phyloP scores from a whole-genome alignment of 2,329 filamentous ascomycete species.

The Rhynchosporium secalis region DNA sequence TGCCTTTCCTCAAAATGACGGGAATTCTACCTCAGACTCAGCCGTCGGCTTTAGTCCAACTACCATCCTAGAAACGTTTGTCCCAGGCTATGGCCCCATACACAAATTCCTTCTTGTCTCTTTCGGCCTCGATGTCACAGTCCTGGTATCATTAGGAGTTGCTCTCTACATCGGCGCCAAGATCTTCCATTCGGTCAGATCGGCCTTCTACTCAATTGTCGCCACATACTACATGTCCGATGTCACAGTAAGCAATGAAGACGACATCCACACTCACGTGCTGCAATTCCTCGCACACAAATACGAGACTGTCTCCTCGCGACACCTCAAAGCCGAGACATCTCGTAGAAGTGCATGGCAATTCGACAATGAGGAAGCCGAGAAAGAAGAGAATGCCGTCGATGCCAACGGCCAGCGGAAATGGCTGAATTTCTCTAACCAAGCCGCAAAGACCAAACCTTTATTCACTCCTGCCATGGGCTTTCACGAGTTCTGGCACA shows the following conservation, averaged over 20 bases:
- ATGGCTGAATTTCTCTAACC: conserved; percentile 61
- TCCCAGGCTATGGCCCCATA: conserved; percentile 39
- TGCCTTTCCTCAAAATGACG: conserved; percentile 23
- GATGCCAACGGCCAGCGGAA: conserved; percentile 42
- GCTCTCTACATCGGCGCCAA: conserved; percentile 46
- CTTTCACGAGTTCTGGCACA: conserved; percentile 55
- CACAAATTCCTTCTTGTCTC: conserved; percentile 36
- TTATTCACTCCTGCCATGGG: conserved; percentile 57
- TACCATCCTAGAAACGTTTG: conserved; percentile 37
- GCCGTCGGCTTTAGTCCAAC: conserved; percentile 27
- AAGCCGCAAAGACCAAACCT: conserved; percentile 53
- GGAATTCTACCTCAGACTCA: conserved; percentile 16
- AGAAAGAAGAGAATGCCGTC: conserved; percentile 46
- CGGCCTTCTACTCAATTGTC: conserved; percentile 42
- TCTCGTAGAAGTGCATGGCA: conserved; percentile 56
- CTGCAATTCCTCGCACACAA: conserved; percentile 59
- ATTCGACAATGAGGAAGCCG: conserved; percentile 45
- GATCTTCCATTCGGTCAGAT: conserved; percentile 43
- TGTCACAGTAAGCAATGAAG: conserved; percentile 54
- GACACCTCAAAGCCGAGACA: conserved; percentile 57
- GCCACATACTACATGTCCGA: conserved; percentile 51
- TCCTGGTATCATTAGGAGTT: conserved; percentile 34
- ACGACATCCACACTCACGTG: conserved; percentile 59
- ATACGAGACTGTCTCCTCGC: conserved; percentile 51
- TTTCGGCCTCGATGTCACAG: conserved; percentile 38